Evolutionary conservation across 805 yeast genomes (phyloP).

Genomic region (Candida yuanshanica): DNA sequence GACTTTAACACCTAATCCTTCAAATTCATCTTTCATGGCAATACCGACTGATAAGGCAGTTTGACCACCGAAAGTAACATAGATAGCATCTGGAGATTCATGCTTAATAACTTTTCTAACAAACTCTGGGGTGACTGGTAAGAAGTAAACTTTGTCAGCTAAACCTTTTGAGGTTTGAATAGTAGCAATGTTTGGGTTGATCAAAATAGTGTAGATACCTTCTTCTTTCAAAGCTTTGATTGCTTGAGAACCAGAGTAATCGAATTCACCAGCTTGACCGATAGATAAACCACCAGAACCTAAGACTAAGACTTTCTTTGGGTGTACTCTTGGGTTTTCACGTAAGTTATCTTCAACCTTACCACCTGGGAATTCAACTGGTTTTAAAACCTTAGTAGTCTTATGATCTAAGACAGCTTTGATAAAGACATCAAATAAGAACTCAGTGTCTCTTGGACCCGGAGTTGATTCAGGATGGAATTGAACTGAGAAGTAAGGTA

Average conservation of each 20-base stretch:
- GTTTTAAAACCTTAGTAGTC: conserved; percentile 48
- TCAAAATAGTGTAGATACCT: conserved; percentile 91
- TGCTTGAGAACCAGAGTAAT: conserved; percentile 98
- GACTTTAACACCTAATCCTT: conserved; percentile 84
- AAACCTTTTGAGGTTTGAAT: conserved; percentile 97
- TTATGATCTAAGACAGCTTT: conserved; percentile 65
- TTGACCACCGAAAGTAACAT: conserved; percentile 98
- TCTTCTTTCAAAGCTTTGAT: conserved; percentile 97
- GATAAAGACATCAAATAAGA: conserved; percentile 89
- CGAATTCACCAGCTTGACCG: conserved; percentile 99
- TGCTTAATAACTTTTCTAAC: conserved; percentile 91
- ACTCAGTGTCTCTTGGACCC: conserved; percentile 99
- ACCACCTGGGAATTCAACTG: conserved; percentile 92
- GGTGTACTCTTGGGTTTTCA: conserved; percentile 72
- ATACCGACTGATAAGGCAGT: conserved; percentile 97
- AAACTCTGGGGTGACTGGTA: conserved; percentile 96
- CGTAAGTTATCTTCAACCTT: conserved; percentile 63
- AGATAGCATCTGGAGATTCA: conserved; percentile 96
- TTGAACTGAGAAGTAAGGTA: conserved; percentile 95
- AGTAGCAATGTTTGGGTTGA: conserved; percentile 97
- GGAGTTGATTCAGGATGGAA: conserved; percentile 99
- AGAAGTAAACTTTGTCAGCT: conserved; percentile 95
- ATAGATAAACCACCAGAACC: conserved; percentile 98
- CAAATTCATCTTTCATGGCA: conserved; percentile 91
- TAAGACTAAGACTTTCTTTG: conserved; percentile 86